A percentile compares a stretch with the other conserved stretches of the same genome.
Evolutionary conservation across 2,329 filamentous ascomycete genomes (phyloP).

Genomic region (Trichoderma harzianum): DNA sequence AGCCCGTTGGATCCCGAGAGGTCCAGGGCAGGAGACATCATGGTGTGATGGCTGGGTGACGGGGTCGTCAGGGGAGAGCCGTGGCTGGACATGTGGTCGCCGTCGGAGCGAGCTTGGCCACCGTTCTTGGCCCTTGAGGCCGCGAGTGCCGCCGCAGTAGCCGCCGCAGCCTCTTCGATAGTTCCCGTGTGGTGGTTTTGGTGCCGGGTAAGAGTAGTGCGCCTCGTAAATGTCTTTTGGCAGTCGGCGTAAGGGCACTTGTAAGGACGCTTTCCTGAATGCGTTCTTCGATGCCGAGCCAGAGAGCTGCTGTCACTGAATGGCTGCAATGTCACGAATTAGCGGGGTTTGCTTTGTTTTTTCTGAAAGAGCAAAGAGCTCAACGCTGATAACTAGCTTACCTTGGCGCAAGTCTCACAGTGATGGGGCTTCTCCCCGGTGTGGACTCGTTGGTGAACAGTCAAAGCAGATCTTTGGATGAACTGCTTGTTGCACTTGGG

Average conservation of each 20-base stretch:
- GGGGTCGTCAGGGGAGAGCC: slow-evolving; percentile 75
- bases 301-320: slow-evolving; percentile 96
- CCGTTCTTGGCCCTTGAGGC: slow-evolving; percentile 42
- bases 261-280: slow-evolving; percentile 93
- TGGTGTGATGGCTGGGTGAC: slow-evolving; percentile 73
- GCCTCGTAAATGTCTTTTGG: slow-evolving; percentile 95
- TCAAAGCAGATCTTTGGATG: slow-evolving; percentile 92
- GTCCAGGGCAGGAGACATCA: slow-evolving; percentile 75
- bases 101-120: slow-evolving; percentile 60
- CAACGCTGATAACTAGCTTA: slow-evolving; percentile 40
- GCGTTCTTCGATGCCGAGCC: slow-evolving; percentile 88
- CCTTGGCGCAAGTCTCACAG: slow-evolving; percentile 96
- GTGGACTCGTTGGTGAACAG: slow-evolving; percentile 91
- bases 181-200: slow-evolving; percentile 95
- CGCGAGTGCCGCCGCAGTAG: slow-evolving; percentile 81
- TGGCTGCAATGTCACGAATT: slow-evolving; percentile 45
- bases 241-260: slow-evolving; percentile 97
- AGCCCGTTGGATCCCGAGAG: slow-evolving; percentile 66
- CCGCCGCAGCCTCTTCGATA: slow-evolving; percentile 86
- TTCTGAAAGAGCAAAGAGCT: neutral
- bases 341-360: neutral
- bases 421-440: slow-evolving; percentile 98
- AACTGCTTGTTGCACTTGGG: slow-evolving; percentile 91
- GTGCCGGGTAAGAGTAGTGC: slow-evolving; percentile 90
- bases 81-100: slow-evolving; percentile 66